These are phyloP conservation scores for Huiozyma naganishii DNA, from an alignment of 805 yeast species.

Conservation along the genomic window DNA sequence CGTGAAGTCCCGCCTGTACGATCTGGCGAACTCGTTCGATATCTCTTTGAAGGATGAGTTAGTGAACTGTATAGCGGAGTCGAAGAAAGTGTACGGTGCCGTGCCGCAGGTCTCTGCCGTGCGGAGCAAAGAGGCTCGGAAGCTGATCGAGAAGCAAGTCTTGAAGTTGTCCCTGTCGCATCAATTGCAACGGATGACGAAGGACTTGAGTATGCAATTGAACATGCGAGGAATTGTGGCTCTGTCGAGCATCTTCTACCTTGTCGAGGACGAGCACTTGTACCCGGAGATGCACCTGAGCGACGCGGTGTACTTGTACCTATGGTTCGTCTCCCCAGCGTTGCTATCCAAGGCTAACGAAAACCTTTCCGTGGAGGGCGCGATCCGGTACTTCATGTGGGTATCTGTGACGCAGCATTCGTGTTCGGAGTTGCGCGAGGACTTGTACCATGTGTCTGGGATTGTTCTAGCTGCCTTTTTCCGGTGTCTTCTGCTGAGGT, in stretches of 20 bases:
- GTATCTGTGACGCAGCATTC: conserved; percentile 20
- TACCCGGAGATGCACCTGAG: conserved; percentile 10
- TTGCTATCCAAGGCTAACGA: conserved; percentile 17
- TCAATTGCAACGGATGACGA: conserved; percentile 21
- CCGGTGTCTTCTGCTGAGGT: conserved; percentile 31
- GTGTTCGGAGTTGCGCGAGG: conserved; percentile 9
- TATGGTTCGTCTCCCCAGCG: conserved; percentile 35
- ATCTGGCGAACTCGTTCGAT: conserved; percentile 56
- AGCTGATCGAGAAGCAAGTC: conserved; percentile 27
- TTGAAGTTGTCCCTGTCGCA: conserved; percentile 31
- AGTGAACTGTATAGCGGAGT: conserved; percentile 25
- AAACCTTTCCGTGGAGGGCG: conserved; percentile 20
- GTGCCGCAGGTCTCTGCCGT: conserved; percentile 23
- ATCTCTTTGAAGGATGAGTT: conserved; percentile 40
- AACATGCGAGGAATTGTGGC: conserved; percentile 28
- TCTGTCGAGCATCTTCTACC: conserved; percentile 17
- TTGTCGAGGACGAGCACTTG: conserved; percentile 13
- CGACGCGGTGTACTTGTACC: conserved; percentile 32
- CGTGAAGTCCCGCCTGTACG: conserved; percentile 32
- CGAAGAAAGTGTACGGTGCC: conserved; percentile 33
- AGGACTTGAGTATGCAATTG: conserved; percentile 22
- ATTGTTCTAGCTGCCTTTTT: conserved; percentile 30
- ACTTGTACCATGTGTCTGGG: conserved; percentile 21
- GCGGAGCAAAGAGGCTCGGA: conserved; percentile 23
- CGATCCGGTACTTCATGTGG: conserved; percentile 31